Evolutionary conservation across 2,329 filamentous ascomycete genomes (phyloP).

Genomic region (Emmonsiellopsis sp.): DNA sequence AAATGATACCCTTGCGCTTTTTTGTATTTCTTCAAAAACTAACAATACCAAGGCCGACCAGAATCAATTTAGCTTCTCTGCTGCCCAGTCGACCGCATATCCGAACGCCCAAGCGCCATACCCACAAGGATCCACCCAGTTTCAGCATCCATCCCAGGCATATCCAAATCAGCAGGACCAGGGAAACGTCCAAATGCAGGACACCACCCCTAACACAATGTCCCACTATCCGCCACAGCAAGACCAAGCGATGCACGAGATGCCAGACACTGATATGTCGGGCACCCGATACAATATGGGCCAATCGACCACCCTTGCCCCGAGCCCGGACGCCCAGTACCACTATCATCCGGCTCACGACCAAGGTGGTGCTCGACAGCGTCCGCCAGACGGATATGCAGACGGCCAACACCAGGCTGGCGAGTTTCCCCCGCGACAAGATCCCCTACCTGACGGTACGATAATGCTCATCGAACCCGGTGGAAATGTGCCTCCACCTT

Average conservation of each 20-base stretch:
- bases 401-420: not conserved
- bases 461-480: conserved; percentile 11
- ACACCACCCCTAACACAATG: not conserved
- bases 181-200: conserved; percentile 1
- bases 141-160: not conserved
- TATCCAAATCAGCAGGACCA: not conserved
- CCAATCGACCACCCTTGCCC: not conserved
- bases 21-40: not conserved
- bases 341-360: not conserved
- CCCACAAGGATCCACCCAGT: not conserved
- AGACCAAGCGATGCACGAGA: not conserved
- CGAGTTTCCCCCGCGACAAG: not conserved
- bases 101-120: not conserved
- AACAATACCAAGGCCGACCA: not conserved
- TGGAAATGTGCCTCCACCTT: conserved; percentile 10
- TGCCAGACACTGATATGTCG: not conserved
- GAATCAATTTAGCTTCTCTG: not conserved
- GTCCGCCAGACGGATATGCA: not conserved
- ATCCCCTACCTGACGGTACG: not conserved
- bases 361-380: not conserved
- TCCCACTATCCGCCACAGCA: not conserved
- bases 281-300: not conserved
- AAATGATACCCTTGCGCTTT: not conserved
- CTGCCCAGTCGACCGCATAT: not conserved
- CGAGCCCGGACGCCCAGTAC: not conserved